Base-by-base conservation (phyloP, 2,329 filamentous ascomycete species). In the Pseudogymnoascus sp. region DNA sequence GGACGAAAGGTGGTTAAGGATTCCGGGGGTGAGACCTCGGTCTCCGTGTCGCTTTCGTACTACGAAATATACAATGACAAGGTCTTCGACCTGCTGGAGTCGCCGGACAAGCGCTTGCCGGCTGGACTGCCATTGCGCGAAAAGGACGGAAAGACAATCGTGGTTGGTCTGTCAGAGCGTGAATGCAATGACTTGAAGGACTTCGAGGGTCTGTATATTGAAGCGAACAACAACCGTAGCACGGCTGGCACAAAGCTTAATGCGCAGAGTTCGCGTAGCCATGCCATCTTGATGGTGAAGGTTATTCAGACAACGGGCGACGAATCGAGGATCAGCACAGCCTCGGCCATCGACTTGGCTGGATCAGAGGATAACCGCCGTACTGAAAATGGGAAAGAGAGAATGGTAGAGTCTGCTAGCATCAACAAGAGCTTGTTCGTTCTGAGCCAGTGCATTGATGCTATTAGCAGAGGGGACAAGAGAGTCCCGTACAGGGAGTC, bases 361-460 rank as follows among this genome's bases (percentile, higher is more conserved):
- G 93, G 93, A 41, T 97, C 93, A 1, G 95, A 98, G 76, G 93
- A 98, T 75, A 98, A 98, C 74, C 84, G 93, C 59, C 83, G 93
- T 60, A 98, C 93, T 0, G 93, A 96, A 61, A 98, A 98, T 75
- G 91, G 88, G 70, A 95, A 93, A 74, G 92, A 96, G 75, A 84
- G 93, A 26, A 81, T 98, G 73, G 85, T 96, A n/a, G 93, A 98
- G 76, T 96, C 92, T 40, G 92, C 93, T 0, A 93, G 91, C 71
- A 98, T 98, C 80, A 98, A 98, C 82, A 98, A 97, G 78, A 96
- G 91, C 67, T 81, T 98, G 6, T 98, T 98, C 71, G 93, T 97
- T 16, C 79, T 98, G 59, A 93, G 91, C 46, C 92, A 96, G 74
- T 98, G 93, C 70, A 93, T 98, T 61, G 93, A 98, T 73, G 93